Percentiles rank a stretch among this genome's conserved stretches.
phyloP scores from a whole-genome alignment of 768 basidiomycete species.

The Phallus indusiatus region DNA sequence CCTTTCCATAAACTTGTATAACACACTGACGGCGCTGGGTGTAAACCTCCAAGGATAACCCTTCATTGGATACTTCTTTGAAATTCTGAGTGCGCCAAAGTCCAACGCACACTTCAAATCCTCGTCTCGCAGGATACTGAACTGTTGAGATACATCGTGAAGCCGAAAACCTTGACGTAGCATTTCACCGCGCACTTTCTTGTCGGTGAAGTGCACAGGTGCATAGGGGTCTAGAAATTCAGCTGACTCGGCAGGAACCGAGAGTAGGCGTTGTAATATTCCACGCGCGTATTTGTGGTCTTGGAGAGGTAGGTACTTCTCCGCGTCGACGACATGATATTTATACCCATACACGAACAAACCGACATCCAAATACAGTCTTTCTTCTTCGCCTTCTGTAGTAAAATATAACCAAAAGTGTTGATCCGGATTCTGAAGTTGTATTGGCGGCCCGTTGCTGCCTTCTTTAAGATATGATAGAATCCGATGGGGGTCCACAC shows the following conservation, averaged over 20 bases:
- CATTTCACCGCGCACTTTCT: not conserved
- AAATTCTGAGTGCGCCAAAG: not conserved
- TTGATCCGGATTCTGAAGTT: not conserved
- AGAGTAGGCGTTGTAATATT: not conserved
- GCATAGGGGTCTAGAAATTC: not conserved
- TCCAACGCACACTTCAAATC: not conserved
- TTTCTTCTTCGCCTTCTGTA: not conserved
- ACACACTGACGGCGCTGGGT: not conserved
- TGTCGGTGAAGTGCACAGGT: not conserved
- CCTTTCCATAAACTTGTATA: not conserved
- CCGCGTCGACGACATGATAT: not conserved
- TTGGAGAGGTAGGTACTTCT: not conserved
- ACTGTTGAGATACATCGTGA: not conserved
- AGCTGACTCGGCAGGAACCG: not conserved
- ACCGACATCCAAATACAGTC: not conserved
- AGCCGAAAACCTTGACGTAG: not conserved
- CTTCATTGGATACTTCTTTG: not conserved
- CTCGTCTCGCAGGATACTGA: not conserved
- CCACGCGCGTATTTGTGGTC: not conserved
- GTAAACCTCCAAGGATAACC: not conserved
- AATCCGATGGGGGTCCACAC: not conserved
- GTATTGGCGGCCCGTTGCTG: not conserved
- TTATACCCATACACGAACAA: not conserved
- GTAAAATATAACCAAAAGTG: not conserved
- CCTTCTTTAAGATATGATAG: not conserved